A percentile compares a stretch with the other conserved stretches of the same genome.
These are phyloP conservation scores for Vaccinium darrowii DNA, from an alignment of 148 eudicot species.

Conservation along the genomic window DNA sequence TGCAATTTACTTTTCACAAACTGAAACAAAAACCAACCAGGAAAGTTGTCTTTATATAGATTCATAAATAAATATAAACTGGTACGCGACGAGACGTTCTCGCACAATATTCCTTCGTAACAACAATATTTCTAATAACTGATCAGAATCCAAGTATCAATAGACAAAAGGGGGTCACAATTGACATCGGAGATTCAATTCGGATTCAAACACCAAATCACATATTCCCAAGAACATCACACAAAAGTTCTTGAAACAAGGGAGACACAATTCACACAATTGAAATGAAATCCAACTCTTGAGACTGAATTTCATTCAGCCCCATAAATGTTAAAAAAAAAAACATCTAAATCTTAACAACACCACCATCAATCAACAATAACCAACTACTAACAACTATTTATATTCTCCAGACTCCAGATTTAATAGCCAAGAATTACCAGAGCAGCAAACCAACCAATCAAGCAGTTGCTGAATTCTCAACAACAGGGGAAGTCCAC, in stretches of 20 bases:
- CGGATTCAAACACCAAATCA: not conserved
- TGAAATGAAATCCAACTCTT: not conserved
- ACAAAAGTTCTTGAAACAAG: not conserved
- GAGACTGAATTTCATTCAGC: not conserved
- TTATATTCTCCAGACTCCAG: not conserved
- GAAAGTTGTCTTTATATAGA: not conserved
- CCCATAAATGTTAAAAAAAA: no score
- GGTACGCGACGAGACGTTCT: no score
- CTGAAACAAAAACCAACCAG: not conserved
- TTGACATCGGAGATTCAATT: not conserved
- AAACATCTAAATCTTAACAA: not conserved
- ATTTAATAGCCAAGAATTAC: not conserved
- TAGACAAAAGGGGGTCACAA: not conserved
- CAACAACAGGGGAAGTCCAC: conserved; percentile 35
- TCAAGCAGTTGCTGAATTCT: conserved; percentile 4
- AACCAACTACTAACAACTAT: not conserved
- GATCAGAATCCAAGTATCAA: not conserved
- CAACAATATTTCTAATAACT: no score
- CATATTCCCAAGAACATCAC: not conserved
- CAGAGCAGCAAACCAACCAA: not conserved
- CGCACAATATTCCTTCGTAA: no score
- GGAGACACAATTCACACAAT: not conserved
- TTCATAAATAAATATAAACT: no score
- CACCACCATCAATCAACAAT: not conserved
- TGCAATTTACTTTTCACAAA: not conserved